phyloP scores from a whole-genome alignment of 768 basidiomycete species.

The Calocybe indica region DNA sequence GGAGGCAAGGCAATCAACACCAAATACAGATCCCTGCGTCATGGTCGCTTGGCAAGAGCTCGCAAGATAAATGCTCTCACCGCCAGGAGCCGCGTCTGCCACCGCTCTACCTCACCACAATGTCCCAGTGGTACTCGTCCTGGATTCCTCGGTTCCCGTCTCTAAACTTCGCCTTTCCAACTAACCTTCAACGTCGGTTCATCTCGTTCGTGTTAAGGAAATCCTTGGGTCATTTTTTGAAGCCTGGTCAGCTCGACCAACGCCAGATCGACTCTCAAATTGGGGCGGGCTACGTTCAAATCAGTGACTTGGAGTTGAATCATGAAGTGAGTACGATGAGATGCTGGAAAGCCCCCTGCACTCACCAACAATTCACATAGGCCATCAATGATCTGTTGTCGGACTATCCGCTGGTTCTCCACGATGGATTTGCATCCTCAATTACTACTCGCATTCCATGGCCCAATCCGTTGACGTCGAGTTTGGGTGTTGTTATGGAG shows the following conservation, averaged over 20 bases:
- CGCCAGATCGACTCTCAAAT: conserved; percentile 89
- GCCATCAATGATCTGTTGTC: conserved; percentile 71
- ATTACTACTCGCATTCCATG: conserved; percentile 79
- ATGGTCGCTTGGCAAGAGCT: no score
- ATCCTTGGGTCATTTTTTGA: conserved; percentile 78
- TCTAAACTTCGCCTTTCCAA: conserved; percentile 60
- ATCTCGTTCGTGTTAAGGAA: conserved; percentile 85
- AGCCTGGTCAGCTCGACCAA: conserved; percentile 83
- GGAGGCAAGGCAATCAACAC: no score
- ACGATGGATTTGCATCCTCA: conserved; percentile 67
- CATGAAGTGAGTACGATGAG: conserved; percentile 46
- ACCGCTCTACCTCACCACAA: conserved; percentile 9
- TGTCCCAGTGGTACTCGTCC: conserved; percentile 52
- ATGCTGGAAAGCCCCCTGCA: conserved; percentile 2
- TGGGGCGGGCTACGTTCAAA: conserved; percentile 83
- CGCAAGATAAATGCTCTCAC: no score
- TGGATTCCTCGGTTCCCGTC: conserved; percentile 62
- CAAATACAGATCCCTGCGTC: no score
- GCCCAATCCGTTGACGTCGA: conserved; percentile 77
- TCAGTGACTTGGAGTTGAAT: conserved; percentile 79
- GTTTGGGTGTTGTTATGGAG: conserved; percentile 62
- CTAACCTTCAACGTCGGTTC: conserved; percentile 80
- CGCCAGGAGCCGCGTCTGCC: neutral
- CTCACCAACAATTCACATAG: conserved; percentile 31
- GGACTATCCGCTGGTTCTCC: conserved; percentile 60